phyloP scores from a whole-genome alignment of 2,329 filamentous ascomycete species.

The Macrophomina phaseolina region DNA sequence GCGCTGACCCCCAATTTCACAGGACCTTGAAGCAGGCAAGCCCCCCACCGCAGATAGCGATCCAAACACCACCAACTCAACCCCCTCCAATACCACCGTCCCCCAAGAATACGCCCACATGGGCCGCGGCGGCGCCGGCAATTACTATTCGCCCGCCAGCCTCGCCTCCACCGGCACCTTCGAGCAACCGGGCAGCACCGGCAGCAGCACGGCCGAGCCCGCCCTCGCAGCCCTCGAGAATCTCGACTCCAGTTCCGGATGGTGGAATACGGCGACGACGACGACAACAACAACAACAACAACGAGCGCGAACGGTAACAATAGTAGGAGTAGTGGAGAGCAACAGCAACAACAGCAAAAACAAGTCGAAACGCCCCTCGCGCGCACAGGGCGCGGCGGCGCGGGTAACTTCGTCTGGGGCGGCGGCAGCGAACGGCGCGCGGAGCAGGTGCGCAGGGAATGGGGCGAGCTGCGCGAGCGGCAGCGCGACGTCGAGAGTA shows the following conservation, averaged over 20 bases:
- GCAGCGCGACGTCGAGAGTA: slow-evolving; percentile 37
- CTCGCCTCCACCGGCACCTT: slow-evolving; percentile 49
- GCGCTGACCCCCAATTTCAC: not conserved
- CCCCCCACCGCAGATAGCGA: slow-evolving; percentile 33
- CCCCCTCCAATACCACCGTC: slow-evolving; percentile 8
- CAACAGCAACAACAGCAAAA: slow-evolving; percentile 30
- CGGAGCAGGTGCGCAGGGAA: slow-evolving; percentile 5
- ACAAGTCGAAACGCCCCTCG: slow-evolving; percentile 41
- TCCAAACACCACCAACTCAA: slow-evolving; percentile 29
- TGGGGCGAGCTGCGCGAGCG: slow-evolving; percentile 37
- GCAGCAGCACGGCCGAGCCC: slow-evolving; percentile 19
- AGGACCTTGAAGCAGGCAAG: slow-evolving; percentile 37
- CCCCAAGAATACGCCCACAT: slow-evolving; percentile 50
- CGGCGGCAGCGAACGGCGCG: slow-evolving; percentile 5
- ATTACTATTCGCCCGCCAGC: slow-evolving; percentile 52
- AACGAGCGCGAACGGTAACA: no score
- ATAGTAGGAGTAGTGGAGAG: not conserved
- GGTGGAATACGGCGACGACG: slow-evolving; percentile 17
- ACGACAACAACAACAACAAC: no score
- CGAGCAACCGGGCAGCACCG: slow-evolving; percentile 19
- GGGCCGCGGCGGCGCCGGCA: slow-evolving; percentile 54
- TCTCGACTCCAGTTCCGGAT: slow-evolving; percentile 14
- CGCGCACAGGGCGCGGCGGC: slow-evolving; percentile 49
- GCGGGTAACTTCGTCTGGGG: slow-evolving; percentile 55
- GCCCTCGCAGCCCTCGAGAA: slow-evolving; percentile 27